Conservation (phyloP, 2,329 filamentous ascomycete genomes). For the Fusarium brachygibbosum region DNA sequence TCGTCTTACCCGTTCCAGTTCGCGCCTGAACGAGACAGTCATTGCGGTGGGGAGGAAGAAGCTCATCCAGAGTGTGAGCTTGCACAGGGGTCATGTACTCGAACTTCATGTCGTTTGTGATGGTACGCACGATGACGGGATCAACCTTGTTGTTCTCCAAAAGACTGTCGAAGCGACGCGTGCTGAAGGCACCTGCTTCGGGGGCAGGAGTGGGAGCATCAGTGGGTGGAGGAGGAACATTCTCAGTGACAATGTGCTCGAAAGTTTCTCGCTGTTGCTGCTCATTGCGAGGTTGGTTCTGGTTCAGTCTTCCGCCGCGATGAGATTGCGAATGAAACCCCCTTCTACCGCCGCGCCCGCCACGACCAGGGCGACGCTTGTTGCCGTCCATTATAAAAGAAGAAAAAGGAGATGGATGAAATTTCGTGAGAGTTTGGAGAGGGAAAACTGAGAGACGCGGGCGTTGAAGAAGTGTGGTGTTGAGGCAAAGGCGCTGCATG, state of each 20-base stretch:
- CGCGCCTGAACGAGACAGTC: conserved; percentile 83
- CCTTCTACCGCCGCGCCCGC: conserved; percentile 28
- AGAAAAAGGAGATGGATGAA: not conserved
- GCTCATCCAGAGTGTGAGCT: conserved; percentile 63
- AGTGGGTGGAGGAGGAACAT: not conserved
- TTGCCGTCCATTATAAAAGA: conserved; percentile 24
- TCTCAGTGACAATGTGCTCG: not conserved
- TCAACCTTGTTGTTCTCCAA: conserved; percentile 58
- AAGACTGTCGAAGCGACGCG: conserved; percentile 63
- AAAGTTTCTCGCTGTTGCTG: not conserved
- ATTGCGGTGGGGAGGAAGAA: conserved; percentile 60
- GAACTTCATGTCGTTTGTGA: conserved; percentile 64
- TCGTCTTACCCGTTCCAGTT: conserved; percentile 88
- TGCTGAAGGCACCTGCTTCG: not conserved
- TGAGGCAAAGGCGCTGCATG: conserved; percentile 25
- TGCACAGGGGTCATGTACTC: conserved; percentile 69
- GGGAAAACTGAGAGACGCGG: not conserved
- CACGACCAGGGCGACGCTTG: conserved; percentile 26
- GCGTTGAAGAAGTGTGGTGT: conserved; percentile 2
- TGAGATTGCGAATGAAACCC: conserved; percentile 12
- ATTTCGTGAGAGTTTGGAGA: not conserved
- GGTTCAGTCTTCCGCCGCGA: conserved; percentile 10
- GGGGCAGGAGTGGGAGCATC: not conserved
- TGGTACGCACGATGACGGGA: conserved; percentile 62
- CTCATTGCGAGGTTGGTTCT: conserved; percentile 2